Percentiles rank a stretch among this genome's conserved stretches.
phyloP scores from a whole-genome alignment of 2,329 filamentous ascomycete genomes.

The Cytospora paraplurivora region DNA sequence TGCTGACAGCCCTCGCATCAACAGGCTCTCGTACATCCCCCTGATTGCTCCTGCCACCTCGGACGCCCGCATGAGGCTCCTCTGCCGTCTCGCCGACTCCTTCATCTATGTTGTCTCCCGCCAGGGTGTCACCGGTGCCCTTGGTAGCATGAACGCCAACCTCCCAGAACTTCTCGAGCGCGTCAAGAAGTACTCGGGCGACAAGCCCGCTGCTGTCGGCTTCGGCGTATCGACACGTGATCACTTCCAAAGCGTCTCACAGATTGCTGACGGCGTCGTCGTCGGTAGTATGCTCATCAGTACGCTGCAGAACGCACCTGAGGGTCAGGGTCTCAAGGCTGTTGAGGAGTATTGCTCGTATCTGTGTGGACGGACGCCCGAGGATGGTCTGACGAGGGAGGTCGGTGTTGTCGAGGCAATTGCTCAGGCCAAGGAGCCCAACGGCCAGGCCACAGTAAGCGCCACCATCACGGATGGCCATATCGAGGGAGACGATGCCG shows the following conservation, averaged over 20 bases:
- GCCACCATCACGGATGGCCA: constrained; percentile 60
- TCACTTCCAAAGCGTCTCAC: constrained; percentile 83
- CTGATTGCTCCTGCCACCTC: constrained; percentile 93
- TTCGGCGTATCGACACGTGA: constrained; percentile 96
- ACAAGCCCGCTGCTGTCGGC: constrained; percentile 87
- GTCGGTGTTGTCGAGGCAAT: constrained; percentile 71
- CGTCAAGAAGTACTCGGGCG: constrained; percentile 90
- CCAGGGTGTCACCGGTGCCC: constrained; percentile 94
- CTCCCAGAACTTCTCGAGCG: constrained; percentile 80
- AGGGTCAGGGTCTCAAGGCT: constrained; percentile 67
- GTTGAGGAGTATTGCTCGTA: constrained; percentile 87
- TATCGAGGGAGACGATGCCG: constrained; percentile 48
- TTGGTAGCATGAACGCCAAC: constrained; percentile 76
- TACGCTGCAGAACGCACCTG: constrained; percentile 68
- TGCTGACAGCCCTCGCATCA: constrained; percentile 2
- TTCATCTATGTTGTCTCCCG: constrained; percentile 99
- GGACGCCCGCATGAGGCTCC: constrained; percentile 88
- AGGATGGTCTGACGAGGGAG: constrained; percentile 57
- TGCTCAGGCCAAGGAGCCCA: constrained; percentile 60
- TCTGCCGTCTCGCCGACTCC: constrained; percentile 95
- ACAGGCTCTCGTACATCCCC: constrained; percentile 89
- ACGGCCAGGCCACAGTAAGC: constrained; percentile 66
- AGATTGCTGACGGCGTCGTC: constrained; percentile 89
- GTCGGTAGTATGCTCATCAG: constrained; percentile 96
- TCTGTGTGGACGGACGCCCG: constrained; percentile 52